Base-by-base conservation (phyloP, 768 basidiomycete genomes). In the Pleurotus pulmonarius region DNA sequence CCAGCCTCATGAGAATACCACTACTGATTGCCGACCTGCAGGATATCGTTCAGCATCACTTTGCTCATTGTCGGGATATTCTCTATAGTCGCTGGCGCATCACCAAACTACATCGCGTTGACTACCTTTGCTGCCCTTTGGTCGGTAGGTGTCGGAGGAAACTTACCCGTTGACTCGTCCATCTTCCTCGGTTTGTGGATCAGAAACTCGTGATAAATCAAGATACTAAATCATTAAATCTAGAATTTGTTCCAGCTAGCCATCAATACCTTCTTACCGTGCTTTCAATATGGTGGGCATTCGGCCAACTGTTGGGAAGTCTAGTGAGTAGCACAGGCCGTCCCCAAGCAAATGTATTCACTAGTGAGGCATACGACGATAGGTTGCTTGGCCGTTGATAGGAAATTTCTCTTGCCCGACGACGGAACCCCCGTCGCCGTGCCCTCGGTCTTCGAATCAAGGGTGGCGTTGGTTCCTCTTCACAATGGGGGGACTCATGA, bases 401-500 rank as follows among this genome's bases (percentile, higher is more conserved):
- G 75, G 81, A n/a, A 79, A 87, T 61, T 84, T 77, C 64, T 87
- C 88, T 3, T 90, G 88, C 61, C 63, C 76, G 4, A 61, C 60
- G 5, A 56, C 65, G 3, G 56, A 49, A 29, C 46, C 48, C 1
- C 52, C 69, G 5, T 54, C 64, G 2, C 63, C 68, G 46, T 80
- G 83, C 65, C 69, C 76, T 5, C 73, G 75, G 25, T 70, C 75
- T 1, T 75, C 79, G 4, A 90, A 91, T 59, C 67, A 80, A 69
- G 88, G 88, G 16, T 91, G 89, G 89, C 76, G 89, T 20, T 89
- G 89, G 66, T 84, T 88, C 65, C 72, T 88, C n/a, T 87, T 79
- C 64, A 69, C 81, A 11, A 83, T 90, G 81, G 87, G 88, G 5
- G 88, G 84, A 0, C 64, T 89, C 37, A 88, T 87, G 71, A 70